A percentile compares a stretch with the other conserved stretches of the same genome.
phyloP scores from a whole-genome alignment of 257 asterid genomes.

The Prunella vulgaris region DNA sequence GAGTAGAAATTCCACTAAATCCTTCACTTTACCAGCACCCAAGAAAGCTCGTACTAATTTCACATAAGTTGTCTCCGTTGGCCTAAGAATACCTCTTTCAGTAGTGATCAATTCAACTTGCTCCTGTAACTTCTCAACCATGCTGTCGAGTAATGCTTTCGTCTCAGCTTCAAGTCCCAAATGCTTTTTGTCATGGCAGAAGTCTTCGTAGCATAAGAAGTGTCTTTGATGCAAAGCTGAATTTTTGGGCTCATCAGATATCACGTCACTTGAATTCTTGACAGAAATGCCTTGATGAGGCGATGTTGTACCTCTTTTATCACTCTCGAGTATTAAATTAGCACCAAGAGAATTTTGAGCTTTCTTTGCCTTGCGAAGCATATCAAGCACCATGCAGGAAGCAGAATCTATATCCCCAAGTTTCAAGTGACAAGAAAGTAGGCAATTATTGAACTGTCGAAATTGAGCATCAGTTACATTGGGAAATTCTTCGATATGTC shows the following conservation, averaged over 20 bases:
- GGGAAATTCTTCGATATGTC: slow-evolving; percentile 72
- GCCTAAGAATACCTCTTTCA: slow-evolving; percentile 79
- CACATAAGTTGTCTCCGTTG: slow-evolving; percentile 72
- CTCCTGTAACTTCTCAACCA: slow-evolving; percentile 52
- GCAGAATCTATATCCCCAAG: slow-evolving; percentile 80
- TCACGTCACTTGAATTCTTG: slow-evolving; percentile 18
- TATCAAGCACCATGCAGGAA: slow-evolving; percentile 75
- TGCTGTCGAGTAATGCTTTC: slow-evolving; percentile 47
- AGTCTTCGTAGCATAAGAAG: slow-evolving; percentile 43
- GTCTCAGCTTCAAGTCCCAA: slow-evolving; percentile 57
- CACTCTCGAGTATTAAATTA: slow-evolving; percentile 38
- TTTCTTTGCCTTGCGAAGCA: slow-evolving; percentile 76
- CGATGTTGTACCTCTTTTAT: slow-evolving; percentile 21
- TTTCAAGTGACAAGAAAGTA: slow-evolving; percentile 79
- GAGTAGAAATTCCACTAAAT: slow-evolving; percentile 64
- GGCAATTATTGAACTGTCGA: slow-evolving; percentile 71
- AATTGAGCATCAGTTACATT: slow-evolving; percentile 55
- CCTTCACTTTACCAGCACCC: slow-evolving; percentile 64
- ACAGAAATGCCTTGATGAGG: slow-evolving; percentile 21
- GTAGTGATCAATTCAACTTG: slow-evolving; percentile 70
- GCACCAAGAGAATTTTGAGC: slow-evolving; percentile 70
- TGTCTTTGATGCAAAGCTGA: not conserved
- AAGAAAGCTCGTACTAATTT: slow-evolving; percentile 69
- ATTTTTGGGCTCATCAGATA: slow-evolving; percentile 24
- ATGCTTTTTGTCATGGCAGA: slow-evolving; percentile 57